Base-by-base conservation (phyloP, 495 filamentous ascomycete genomes). In the Penicillium bialowiezense region DNA sequence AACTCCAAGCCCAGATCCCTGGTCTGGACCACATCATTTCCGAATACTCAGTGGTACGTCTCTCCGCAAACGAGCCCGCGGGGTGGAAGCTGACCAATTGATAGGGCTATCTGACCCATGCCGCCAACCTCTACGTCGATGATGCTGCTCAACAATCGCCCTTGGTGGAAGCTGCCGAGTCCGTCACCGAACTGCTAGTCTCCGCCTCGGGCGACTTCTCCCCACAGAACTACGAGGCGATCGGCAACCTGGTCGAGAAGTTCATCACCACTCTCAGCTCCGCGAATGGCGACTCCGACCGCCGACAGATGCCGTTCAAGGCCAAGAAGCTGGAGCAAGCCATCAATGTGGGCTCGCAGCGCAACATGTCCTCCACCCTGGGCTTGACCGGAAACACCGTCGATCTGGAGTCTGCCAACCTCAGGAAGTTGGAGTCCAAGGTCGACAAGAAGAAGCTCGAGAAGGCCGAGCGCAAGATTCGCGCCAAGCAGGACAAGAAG, bases 371-470 rank as follows among this genome's bases (percentile, higher is more conserved):
- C 15, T 95, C 93, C 3, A 99, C 93, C 0, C 68, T 97, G 58
- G 91, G 90, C 10, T 82, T 99, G 19, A 83, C 91, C 17, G 88
- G 86, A 44, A 87, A 83, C 15, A 82, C 75, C 41, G 90, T 97
- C 24, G 93, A 99, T 64, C 76, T 99, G 36, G 93, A 99, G 66
- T 93, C 93, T 31, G 90, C 90, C 54, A 92, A 91, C 56, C 72
- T 81, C 15, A 78, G 92, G 43, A 97, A 97, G 76, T 86, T 99
- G 19, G 93, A 99, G 72, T 97, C 92, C 49, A 87, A 90, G 56
- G 93, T 99, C 41, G 95, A 99, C 71, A 83, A 85, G 67, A 99
- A 97, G 85, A 99, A 99, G 78, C 86, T 99, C 1, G 93, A 99
- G 70, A 99, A 99, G 76, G 93, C 93, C 7, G 93, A 99, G 71